Percentiles rank a stretch among this genome's conserved stretches.
phyloP scores from a whole-genome alignment of 2,329 filamentous ascomycete species.

The Alternaria rosae region DNA sequence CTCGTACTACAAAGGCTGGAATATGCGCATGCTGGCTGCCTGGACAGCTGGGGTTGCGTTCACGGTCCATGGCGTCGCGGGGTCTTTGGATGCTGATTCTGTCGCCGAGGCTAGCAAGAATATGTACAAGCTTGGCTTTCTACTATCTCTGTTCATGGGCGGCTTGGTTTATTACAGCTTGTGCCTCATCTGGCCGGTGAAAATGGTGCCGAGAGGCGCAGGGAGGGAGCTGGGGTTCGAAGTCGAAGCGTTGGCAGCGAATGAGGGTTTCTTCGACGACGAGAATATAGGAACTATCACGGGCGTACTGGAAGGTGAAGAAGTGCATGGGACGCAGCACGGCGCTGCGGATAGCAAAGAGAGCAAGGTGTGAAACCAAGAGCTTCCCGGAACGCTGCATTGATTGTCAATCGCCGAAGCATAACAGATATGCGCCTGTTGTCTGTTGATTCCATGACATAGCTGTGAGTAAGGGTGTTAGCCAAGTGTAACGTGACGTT shows the following conservation, averaged over 20 bases:
- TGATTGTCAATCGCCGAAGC: too few species aligned
- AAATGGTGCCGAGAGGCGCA: slow-evolving; percentile 16
- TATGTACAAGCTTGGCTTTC: slow-evolving; percentile 29
- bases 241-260: slow-evolving; percentile 22
- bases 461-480: neutral
- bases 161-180: slow-evolving; percentile 23
- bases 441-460: neutral
- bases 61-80: slow-evolving; percentile 27
- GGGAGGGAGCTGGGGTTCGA: slow-evolving; percentile 22
- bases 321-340: slow-evolving; percentile 13
- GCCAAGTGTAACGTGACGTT: neutral
- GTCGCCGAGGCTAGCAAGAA: slow-evolving; percentile 25
- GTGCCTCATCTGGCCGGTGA: slow-evolving; percentile 23
- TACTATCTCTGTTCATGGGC: slow-evolving; percentile 23
- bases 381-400: too few species aligned
- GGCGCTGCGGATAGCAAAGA: slow-evolving; percentile 19
- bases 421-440: neutral
- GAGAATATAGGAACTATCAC: slow-evolving; percentile 23
- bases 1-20: slow-evolving; percentile 30
- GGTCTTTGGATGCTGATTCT: slow-evolving; percentile 21
- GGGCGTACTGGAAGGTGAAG: slow-evolving; percentile 22
- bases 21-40: slow-evolving; percentile 27
- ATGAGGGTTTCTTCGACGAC: slow-evolving; percentile 27
- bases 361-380: slow-evolving; percentile 10
- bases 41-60: slow-evolving; percentile 29